These are phyloP conservation scores for Ceratobasidium sp. DNA, from an alignment of 1,284 basidiomycete species.

Conservation along the genomic window DNA sequence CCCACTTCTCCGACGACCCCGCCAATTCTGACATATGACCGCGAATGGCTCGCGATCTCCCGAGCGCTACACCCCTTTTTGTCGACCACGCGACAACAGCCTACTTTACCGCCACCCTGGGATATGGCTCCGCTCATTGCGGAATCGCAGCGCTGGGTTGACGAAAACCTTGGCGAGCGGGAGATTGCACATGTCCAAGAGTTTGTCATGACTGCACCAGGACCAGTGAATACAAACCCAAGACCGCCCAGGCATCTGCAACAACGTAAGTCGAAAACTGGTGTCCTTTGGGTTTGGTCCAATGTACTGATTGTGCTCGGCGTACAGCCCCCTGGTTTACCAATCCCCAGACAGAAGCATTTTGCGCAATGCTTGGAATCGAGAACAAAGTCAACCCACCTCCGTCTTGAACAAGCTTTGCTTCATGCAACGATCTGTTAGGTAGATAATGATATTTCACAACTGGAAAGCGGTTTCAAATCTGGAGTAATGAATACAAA, in stretches of 20 bases:
- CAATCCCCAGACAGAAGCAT: slow-evolving; percentile 90
- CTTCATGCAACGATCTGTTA: background rate
- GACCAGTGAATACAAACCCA: slow-evolving; percentile 49
- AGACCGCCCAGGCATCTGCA: slow-evolving; percentile 24
- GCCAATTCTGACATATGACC: slow-evolving; percentile 69
- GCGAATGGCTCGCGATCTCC: slow-evolving; percentile 93
- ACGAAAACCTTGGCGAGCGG: slow-evolving; percentile 57
- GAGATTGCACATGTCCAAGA: slow-evolving; percentile 68
- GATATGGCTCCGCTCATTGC: slow-evolving; percentile 66
- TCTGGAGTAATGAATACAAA: background rate
- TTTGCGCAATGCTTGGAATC: slow-evolving; percentile 81
- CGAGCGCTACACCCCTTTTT: slow-evolving; percentile 85
- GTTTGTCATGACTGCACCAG: slow-evolving; percentile 79
- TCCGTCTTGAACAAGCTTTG: background rate
- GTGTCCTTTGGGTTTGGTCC: background rate
- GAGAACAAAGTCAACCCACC: slow-evolving; percentile 76
- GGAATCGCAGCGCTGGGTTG: slow-evolving; percentile 72
- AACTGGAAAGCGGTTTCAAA: slow-evolving; percentile 1
- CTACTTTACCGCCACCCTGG: slow-evolving; percentile 65
- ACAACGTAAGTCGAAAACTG: slow-evolving; percentile 36
- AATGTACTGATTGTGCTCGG: background rate
- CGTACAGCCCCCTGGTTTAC: slow-evolving; percentile 75
- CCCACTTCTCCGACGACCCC: slow-evolving; percentile 44
- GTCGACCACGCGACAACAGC: slow-evolving; percentile 59
- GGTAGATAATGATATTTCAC: slow-evolving; percentile 7